These are phyloP conservation scores for Wickerhamiella azymoides DNA, from an alignment of 805 yeast genomes.

Conservation along the genomic window DNA sequence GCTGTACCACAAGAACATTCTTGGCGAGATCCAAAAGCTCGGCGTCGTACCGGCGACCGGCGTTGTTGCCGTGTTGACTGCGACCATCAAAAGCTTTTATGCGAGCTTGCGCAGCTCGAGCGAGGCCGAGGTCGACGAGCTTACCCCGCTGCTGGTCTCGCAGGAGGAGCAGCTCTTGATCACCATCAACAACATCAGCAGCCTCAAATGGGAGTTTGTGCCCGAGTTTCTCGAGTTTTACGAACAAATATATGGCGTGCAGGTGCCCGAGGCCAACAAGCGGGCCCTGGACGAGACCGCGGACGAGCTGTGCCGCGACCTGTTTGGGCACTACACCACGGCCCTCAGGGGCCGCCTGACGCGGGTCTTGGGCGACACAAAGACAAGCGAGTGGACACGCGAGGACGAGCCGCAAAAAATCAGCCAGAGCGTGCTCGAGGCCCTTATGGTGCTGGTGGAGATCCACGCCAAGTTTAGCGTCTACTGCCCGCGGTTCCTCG, in stretches of 20 bases:
- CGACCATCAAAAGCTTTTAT: constrained; percentile 1
- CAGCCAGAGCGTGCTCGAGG: constrained; percentile 35
- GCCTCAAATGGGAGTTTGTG: constrained; percentile 32
- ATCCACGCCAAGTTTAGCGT: constrained; percentile 39
- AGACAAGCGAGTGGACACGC: constrained; percentile 28
- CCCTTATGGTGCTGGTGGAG: constrained; percentile 34
- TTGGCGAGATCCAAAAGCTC: constrained; percentile 10
- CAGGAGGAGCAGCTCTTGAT: constrained; percentile 38
- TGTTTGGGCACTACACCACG: constrained; percentile 35
- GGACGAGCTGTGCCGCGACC: constrained; percentile 31
- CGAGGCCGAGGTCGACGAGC: constrained; percentile 16
- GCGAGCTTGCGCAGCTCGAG: background rate
- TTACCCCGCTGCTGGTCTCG: constrained; percentile 32
- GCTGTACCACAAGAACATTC: constrained; percentile 25
- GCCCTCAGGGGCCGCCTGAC: constrained; percentile 32
- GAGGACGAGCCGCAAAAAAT: constrained; percentile 21
- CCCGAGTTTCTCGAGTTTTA: constrained; percentile 28
- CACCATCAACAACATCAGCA: constrained; percentile 41
- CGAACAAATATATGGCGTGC: constrained; percentile 7
- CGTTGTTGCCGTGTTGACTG: background rate
- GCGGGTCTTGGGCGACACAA: constrained; percentile 25
- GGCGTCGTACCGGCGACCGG: background rate
- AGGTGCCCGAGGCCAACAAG: background rate
- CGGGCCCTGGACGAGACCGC: constrained; percentile 18
- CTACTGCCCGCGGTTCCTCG: constrained; percentile 35